These are phyloP conservation scores for Aspergillus melleus DNA, from an alignment of 2,329 filamentous ascomycete species.

Conservation along the genomic window DNA sequence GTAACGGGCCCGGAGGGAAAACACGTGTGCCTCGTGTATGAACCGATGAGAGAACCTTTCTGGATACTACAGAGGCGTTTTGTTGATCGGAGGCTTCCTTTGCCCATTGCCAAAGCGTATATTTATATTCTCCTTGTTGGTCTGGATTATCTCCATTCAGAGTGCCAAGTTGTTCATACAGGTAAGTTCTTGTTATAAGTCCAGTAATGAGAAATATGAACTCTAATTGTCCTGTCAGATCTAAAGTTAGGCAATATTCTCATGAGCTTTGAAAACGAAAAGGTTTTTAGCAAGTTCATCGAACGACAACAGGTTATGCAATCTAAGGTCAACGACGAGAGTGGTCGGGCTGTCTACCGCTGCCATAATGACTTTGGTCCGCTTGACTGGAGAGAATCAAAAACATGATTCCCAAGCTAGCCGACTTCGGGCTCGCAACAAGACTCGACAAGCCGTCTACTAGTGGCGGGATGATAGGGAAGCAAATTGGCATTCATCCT, in stretches of 20 bases:
- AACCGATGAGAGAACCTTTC: slow-evolving; percentile 38
- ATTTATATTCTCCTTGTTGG: slow-evolving; percentile 38
- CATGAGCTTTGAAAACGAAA: slow-evolving; percentile 16
- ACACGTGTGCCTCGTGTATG: slow-evolving; percentile 36
- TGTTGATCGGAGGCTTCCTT: slow-evolving; percentile 22
- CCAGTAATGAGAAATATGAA: too few relatives aligned
- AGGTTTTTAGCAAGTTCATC: slow-evolving; percentile 17
- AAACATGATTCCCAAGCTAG: slow-evolving; percentile 21
- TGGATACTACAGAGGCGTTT: slow-evolving; percentile 31
- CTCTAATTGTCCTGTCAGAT: too few relatives aligned
- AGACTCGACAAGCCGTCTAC: slow-evolving; percentile 10
- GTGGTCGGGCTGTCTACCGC: slow-evolving; percentile 20
- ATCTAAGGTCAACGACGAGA: slow-evolving; percentile 15
- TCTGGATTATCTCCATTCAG: slow-evolving; percentile 42
- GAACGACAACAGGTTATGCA: slow-evolving; percentile 22
- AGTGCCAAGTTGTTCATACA: slow-evolving; percentile 28
- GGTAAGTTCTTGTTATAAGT: background rate
- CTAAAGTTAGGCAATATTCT: too few relatives aligned
- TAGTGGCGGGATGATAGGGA: slow-evolving; percentile 1
- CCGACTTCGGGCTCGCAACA: slow-evolving; percentile 24
- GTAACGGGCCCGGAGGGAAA: slow-evolving; percentile 21
- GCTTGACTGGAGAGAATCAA: slow-evolving; percentile 15
- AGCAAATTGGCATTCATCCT: slow-evolving; percentile 35
- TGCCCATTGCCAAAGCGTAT: slow-evolving; percentile 29
- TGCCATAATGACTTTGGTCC: slow-evolving; percentile 24